Evolutionary conservation across 192 early-diverging fungal species (phyloP).

Genomic region (Backusella circina): DNA sequence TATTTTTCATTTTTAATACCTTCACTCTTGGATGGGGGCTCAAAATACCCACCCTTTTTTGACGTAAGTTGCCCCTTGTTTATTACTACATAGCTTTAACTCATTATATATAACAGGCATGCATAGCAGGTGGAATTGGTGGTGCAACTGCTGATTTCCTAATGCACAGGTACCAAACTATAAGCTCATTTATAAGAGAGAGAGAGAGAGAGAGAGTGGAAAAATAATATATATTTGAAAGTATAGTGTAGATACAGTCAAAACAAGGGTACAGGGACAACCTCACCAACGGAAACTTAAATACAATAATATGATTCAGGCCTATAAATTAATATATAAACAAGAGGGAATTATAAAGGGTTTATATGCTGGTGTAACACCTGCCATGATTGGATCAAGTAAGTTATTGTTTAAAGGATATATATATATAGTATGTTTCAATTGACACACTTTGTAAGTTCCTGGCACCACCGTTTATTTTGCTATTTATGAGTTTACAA

Average conservation of each 20-base stretch:
- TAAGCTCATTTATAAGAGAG: too few relatives aligned
- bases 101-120: slow-evolving; percentile 23
- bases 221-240: not conserved
- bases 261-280: slow-evolving; percentile 56
- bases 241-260: slow-evolving; percentile 48
- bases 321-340: slow-evolving; percentile 48
- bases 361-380: slow-evolving; percentile 51
- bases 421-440: not conserved
- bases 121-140: slow-evolving; percentile 51
- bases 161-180: slow-evolving; percentile 48
- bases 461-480: slow-evolving; percentile 56
- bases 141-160: slow-evolving; percentile 50
- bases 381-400: slow-evolving; percentile 52
- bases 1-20: not conserved
- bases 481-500: slow-evolving; percentile 54
- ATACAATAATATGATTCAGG: slow-evolving; percentile 56
- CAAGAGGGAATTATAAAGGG: slow-evolving; percentile 52
- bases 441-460: slow-evolving; percentile 24
- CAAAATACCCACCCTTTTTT: slow-evolving; percentile 26
- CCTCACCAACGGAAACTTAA: slow-evolving; percentile 40
- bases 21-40: not conserved
- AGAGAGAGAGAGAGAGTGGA: not conserved
- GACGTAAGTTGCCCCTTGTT: slow-evolving; percentile 17
- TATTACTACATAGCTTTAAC: not conserved
- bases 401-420: not conserved